Conservation (phyloP, 2,329 filamentous ascomycete species). For the Sclerotiophoma versabilis region DNA sequence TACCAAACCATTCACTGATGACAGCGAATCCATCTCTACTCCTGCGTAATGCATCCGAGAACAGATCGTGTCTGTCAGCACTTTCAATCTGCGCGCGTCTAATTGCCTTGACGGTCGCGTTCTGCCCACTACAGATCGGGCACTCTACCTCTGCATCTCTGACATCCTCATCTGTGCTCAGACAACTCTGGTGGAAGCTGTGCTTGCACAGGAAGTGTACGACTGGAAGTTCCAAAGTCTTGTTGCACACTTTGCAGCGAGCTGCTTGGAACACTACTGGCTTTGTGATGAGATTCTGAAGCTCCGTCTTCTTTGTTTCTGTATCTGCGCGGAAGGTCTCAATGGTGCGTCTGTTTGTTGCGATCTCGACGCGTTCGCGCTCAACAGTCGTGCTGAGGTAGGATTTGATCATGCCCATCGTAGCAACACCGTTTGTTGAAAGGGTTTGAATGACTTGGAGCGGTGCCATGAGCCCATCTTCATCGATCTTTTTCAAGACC, state of each 20-base stretch:
- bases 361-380: slow-evolving; percentile 86
- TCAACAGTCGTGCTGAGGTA: slow-evolving; percentile 91
- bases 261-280: slow-evolving; percentile 91
- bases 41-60: slow-evolving; percentile 77
- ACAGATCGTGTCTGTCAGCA: slow-evolving; percentile 86
- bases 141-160: slow-evolving; percentile 77
- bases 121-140: slow-evolving; percentile 81
- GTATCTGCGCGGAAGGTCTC: slow-evolving; percentile 86
- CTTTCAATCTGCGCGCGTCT: slow-evolving; percentile 85
- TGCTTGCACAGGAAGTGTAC: slow-evolving; percentile 98
- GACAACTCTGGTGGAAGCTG: slow-evolving; percentile 90
- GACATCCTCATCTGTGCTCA: slow-evolving; percentile 69
- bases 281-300: slow-evolving; percentile 77
- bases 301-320: slow-evolving; percentile 77
- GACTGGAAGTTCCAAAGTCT: slow-evolving; percentile 80
- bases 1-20: slow-evolving; percentile 91
- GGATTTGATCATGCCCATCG: slow-evolving; percentile 95
- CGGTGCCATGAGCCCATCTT: slow-evolving; percentile 91
- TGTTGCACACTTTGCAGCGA: slow-evolving; percentile 82
- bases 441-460: slow-evolving; percentile 96
- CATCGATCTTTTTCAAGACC: slow-evolving; percentile 85
- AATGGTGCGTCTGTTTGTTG: slow-evolving; percentile 80
- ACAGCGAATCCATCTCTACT: slow-evolving; percentile 88
- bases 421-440: slow-evolving; percentile 79
- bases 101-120: slow-evolving; percentile 88